A percentile compares a stretch with the other conserved stretches of the same genome.
phyloP scores from a whole-genome alignment of 1,139 yeast species.

The Blastobotrys aristatus region DNA sequence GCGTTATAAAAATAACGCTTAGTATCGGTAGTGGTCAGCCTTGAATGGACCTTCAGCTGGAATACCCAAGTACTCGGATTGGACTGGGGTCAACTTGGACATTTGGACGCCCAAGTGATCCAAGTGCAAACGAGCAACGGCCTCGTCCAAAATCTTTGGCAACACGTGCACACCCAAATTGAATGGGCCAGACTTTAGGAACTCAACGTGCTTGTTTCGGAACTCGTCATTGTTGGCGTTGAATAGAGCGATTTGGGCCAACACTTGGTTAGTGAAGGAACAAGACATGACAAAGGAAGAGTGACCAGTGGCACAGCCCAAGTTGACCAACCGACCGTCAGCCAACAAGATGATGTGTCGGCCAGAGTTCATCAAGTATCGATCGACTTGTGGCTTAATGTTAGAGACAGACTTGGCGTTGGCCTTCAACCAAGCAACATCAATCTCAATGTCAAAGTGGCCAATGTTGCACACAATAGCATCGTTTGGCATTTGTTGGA shows the following conservation, averaged over 20 bases:
- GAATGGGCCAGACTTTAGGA: constrained; percentile 89
- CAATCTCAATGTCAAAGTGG: constrained; percentile 98
- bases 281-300: constrained; percentile 99
- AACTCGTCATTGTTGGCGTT: constrained; percentile 79
- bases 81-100: constrained; percentile 69
- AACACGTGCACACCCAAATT: constrained; percentile 90
- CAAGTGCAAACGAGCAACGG: constrained; percentile 97
- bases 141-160: constrained; percentile 98
- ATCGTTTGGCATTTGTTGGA: constrained; percentile 93
- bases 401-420: constrained; percentile 47
- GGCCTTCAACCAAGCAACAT: constrained; percentile 41
- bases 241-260: constrained; percentile 98
- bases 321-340: constrained; percentile 99
- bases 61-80: constrained; percentile 93
- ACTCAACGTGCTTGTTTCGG: constrained; percentile 81
- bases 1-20: constrained; percentile 31
- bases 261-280: constrained; percentile 99
- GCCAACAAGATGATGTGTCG: constrained; percentile 96
- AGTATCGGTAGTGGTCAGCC: constrained; percentile 98
- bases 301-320: constrained; percentile 99
- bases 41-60: constrained; percentile 96
- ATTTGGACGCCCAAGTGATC: constrained; percentile 91
- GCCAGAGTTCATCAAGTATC: constrained; percentile 86
- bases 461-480: constrained; percentile 99
- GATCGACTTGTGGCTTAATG: constrained; percentile 99